A percentile compares a stretch with the other conserved stretches of the same genome.
phyloP scores from a whole-genome alignment of 345 rosid species.

The Ceriops tagal region DNA sequence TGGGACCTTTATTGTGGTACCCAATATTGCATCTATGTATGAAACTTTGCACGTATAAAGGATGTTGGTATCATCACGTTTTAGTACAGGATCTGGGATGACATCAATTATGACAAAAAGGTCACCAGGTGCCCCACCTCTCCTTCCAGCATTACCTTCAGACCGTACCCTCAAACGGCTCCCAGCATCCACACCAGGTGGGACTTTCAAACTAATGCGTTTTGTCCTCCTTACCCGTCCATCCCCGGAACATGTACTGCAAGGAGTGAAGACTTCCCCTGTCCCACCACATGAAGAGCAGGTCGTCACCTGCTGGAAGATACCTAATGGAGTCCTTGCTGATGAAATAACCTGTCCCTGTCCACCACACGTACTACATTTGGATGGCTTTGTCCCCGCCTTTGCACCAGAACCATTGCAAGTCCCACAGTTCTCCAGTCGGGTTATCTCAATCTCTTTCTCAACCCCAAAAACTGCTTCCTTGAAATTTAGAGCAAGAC shows the following conservation, averaged over 20 bases:
- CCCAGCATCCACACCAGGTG: slow-evolving; percentile 92
- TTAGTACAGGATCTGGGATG: slow-evolving; percentile 76
- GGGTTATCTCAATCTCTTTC: slow-evolving; percentile 87
- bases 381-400: slow-evolving; percentile 75
- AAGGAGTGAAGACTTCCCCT: slow-evolving; percentile 73
- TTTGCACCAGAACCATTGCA: slow-evolving; percentile 94
- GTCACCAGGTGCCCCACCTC: slow-evolving; percentile 91
- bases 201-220: slow-evolving; percentile 88
- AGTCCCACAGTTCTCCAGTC: slow-evolving; percentile 80
- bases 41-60: slow-evolving; percentile 85
- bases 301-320: slow-evolving; percentile 96
- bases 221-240: slow-evolving; percentile 85
- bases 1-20: slow-evolving; percentile 80
- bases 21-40: slow-evolving; percentile 84
- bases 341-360: slow-evolving; percentile 96
- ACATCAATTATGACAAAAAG: slow-evolving; percentile 83
- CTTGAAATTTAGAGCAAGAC: slow-evolving; percentile 68
- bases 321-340: slow-evolving; percentile 88
- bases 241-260: slow-evolving; percentile 82
- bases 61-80: slow-evolving; percentile 81
- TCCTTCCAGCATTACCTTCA: slow-evolving; percentile 92
- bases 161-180: slow-evolving; percentile 91
- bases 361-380: slow-evolving; percentile 85
- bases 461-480: slow-evolving; percentile 94
- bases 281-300: slow-evolving; percentile 82